Evolutionary conservation across 768 basidiomycete species (phyloP), one percentile per base, ranked within the genome.

Genomic region (Lyophyllum decastes): DNA sequence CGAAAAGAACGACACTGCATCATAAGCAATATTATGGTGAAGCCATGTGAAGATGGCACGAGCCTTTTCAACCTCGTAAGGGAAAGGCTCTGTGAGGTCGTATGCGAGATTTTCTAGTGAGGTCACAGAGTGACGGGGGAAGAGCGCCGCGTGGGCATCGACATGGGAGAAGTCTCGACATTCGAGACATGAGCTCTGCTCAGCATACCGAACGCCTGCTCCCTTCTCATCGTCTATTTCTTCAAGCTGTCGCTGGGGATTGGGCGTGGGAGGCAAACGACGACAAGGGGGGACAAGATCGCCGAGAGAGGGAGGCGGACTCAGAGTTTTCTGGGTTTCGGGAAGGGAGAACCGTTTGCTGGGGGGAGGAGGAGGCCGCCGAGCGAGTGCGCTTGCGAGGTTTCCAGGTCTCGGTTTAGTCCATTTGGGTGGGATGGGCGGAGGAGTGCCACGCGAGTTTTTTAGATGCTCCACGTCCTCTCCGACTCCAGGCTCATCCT

Each of bases 31-130:
- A 60, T 81, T 82, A 58, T 73, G 67, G 60, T 80, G 76, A 21
- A 80, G 69, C 80, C 80, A 82, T 21, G 72, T 72, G 66, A 78
- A 81, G 44, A 81, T 73, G 10, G 76, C 76, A 54, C 81, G 67
- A 22, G 75, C 79, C 62, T 79, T 80, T 55, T 81, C 79, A 2
- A 74, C 72, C 59, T 79, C 76, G 35, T 69, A 69, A 12, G 63
- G 54, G 61, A 78, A 82, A 14, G 79, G 78, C 25, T 67, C 71
- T 14, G 76, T 74, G 40, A 82, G 70, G 60, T 72, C 69, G 49
- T 70, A 63, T 0, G 79, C 78, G 44, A 82, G 76, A 44, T 73
- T 66, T 49, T 72, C 67, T 4, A 79, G 66, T 2, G 76, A 76
- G 21, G 65, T 56, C 0, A 80, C 75, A 5, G 69, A 68, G 47